These are phyloP conservation scores for Botrytis porri DNA, from an alignment of 2,329 filamentous ascomycete genomes.

Conservation along the genomic window DNA sequence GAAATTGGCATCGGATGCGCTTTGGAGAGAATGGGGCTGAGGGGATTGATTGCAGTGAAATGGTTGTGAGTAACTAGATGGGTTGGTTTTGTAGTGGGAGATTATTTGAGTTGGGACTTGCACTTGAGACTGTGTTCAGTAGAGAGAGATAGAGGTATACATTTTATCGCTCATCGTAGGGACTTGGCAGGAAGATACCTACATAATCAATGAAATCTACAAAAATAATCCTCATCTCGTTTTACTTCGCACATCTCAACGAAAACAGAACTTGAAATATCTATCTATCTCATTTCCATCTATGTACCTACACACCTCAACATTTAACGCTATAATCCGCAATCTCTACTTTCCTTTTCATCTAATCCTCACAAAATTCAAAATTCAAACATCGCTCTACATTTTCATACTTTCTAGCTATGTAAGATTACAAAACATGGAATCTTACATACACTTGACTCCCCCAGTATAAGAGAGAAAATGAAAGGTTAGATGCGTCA, in stretches of 20 bases:
- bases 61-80: conserved; percentile 39
- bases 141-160: not conserved
- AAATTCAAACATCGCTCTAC: no score
- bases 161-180: no score
- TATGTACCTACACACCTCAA: not conserved
- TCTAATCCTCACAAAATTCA: no score
- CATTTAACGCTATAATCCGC: no score
- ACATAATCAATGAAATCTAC: not conserved
- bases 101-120: not conserved
- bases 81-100: not conserved
- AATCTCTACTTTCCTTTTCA: no score
- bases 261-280: no score
- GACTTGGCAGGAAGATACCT: not conserved
- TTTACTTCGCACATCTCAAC: not conserved
- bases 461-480: no score
- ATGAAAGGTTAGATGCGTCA: not conserved
- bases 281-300: not conserved
- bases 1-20: conserved; percentile 41
- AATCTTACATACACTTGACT: no score
- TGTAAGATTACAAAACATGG: no score
- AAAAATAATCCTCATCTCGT: not conserved
- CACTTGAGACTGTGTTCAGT: not conserved
- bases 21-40: conserved; percentile 41
- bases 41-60: conserved; percentile 39
- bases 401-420: not conserved